A percentile compares a stretch with the other conserved stretches of the same genome.
phyloP scores from a whole-genome alignment of 306 rosid species.

The Vigna unguiculata region DNA sequence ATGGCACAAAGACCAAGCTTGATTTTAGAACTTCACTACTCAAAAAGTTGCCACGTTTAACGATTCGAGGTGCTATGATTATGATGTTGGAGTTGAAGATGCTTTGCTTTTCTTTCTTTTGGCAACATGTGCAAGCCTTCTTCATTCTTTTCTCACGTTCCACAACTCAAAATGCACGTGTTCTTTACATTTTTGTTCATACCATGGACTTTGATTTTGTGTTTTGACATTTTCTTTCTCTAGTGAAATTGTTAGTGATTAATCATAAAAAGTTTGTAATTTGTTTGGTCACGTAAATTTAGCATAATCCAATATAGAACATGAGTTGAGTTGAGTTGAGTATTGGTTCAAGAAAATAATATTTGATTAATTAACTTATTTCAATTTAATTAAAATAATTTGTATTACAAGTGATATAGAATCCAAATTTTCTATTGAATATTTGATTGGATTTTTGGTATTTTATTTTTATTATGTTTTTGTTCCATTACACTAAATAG shows the following conservation, averaged over 20 bases:
- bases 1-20: not conserved
- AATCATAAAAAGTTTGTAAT: too few species aligned
- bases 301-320: not conserved
- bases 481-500: too few species aligned
- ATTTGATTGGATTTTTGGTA: too few species aligned
- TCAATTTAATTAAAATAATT: too few species aligned
- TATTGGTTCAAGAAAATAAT: too few species aligned
- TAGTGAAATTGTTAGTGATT: not conserved
- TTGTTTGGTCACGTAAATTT: too few species aligned
- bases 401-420: too few species aligned
- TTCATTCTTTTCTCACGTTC: not conserved
- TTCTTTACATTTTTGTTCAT: not conserved
- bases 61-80: not conserved
- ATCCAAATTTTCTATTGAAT: too few species aligned
- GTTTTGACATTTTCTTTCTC: not conserved
- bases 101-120: slow-evolving; percentile 10
- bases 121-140: not conserved
- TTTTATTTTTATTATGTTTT: too few species aligned
- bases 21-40: slow-evolving; percentile 26
- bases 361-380: too few species aligned
- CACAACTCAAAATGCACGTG: slow-evolving; percentile 21
- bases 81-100: slow-evolving; percentile 42
- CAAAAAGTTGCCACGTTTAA: not conserved
- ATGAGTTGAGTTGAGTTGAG: too few species aligned
- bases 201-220: too few species aligned